Conservation (phyloP, 768 basidiomycete genomes). For the Trametes sanguinea region DNA sequence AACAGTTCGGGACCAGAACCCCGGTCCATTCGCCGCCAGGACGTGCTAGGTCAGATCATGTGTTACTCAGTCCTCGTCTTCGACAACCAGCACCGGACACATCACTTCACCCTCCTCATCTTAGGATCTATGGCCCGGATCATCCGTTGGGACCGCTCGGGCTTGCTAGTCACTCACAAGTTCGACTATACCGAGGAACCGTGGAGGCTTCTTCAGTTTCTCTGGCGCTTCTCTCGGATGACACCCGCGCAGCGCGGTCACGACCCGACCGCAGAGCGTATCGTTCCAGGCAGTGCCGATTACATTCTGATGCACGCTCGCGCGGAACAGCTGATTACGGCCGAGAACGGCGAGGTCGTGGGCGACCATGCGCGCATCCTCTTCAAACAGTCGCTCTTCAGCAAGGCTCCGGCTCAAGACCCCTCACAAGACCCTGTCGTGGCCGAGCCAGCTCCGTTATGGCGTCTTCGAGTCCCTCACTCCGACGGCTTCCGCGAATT, state of each 20-base stretch:
- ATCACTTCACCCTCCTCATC: slow-evolving; percentile 11
- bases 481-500: neutral
- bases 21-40: neutral
- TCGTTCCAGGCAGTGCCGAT: neutral
- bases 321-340: neutral
- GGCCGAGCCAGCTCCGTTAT: neutral
- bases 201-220: neutral
- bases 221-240: slow-evolving; percentile 5
- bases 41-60: neutral
- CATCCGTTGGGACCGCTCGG: slow-evolving; percentile 9
- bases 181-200: slow-evolving; percentile 12
- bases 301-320: neutral
- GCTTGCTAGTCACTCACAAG: slow-evolving; percentile 3
- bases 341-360: neutral
- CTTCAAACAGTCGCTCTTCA: neutral
- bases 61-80: neutral
- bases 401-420: too few species aligned
- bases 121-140: slow-evolving; percentile 9
- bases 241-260: slow-evolving; percentile 1
- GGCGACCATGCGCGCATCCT: neutral
- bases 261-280: slow-evolving; percentile 10
- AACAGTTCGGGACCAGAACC: neutral
- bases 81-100: slow-evolving; percentile 11
- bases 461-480: slow-evolving; percentile 1
- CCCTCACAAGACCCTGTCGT: too few species aligned